Conservation (phyloP, 2,329 filamentous ascomycete species). For the Hypoxylon sp. region DNA sequence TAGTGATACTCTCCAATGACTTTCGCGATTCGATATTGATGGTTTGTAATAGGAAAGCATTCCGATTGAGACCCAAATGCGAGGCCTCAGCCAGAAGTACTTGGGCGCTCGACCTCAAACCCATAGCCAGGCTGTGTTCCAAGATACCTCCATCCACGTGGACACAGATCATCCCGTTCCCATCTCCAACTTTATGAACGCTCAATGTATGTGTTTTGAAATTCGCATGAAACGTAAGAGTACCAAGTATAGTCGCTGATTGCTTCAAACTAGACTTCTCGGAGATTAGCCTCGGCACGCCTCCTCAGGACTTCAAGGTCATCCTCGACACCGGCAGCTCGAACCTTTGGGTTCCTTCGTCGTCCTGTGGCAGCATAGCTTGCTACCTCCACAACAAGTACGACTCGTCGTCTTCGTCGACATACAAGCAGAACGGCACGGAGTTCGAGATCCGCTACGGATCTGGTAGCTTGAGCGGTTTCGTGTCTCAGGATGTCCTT, state of each 20-base stretch:
- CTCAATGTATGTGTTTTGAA: conserved; percentile 82
- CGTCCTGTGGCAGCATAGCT: conserved; percentile 92
- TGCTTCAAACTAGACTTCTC: conserved; percentile 81
- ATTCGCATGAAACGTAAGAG: neutral
- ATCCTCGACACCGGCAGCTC: conserved; percentile 98
- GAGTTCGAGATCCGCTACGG: conserved; percentile 95
- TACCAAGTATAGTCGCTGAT: conserved; percentile 14
- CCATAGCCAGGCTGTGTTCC: conserved; percentile 84
- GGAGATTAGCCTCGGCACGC: conserved; percentile 92
- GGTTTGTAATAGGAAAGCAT: conserved; percentile 73
- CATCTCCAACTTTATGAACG: conserved; percentile 97
- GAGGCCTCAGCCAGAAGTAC: conserved; percentile 94
- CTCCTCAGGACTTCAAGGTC: conserved; percentile 97
- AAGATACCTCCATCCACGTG: conserved; percentile 75
- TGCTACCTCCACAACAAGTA: conserved; percentile 99
- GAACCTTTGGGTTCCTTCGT: conserved; percentile 97
- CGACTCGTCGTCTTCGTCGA: conserved; percentile 88
- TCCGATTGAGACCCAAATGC: conserved; percentile 85
- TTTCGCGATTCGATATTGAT: conserved; percentile 42
- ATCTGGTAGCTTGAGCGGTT: conserved; percentile 93
- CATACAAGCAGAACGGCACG: conserved; percentile 94
- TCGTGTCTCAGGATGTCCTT: conserved; percentile 89
- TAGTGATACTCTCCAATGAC: conserved; percentile 57
- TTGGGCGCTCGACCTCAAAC: conserved; percentile 82
- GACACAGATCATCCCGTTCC: conserved; percentile 84